Evolutionary conservation across 208 protist species (phyloP).

Genomic region (Trypanosomatidae sp.): DNA sequence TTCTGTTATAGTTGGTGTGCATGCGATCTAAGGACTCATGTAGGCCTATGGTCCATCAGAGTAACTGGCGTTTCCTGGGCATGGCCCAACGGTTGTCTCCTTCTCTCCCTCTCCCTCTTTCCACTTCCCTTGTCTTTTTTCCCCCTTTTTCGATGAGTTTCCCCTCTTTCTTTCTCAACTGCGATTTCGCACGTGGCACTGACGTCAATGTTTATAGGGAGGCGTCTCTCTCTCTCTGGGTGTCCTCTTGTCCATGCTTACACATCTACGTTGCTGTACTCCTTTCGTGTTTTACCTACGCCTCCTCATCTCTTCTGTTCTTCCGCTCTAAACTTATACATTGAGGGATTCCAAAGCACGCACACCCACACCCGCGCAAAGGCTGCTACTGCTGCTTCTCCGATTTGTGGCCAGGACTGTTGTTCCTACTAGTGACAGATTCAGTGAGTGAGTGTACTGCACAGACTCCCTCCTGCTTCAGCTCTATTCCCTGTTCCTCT

Average conservation of each 20-base stretch:
- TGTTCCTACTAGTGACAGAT: neutral
- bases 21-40: neutral
- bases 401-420: neutral
- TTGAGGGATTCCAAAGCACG: neutral
- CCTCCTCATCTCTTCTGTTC: neutral
- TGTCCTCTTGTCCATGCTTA: neutral
- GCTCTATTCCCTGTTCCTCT: neutral
- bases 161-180: neutral
- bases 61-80: neutral
- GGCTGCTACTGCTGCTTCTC: neutral
- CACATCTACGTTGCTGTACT: neutral
- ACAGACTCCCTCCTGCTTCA: neutral
- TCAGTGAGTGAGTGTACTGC: neutral
- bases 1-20: neutral
- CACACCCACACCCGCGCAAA: neutral
- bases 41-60: neutral
- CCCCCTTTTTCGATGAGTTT: neutral
- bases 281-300: too few species aligned
- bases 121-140: neutral
- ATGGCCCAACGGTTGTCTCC: neutral
- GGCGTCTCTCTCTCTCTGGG: neutral
- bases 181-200: neutral
- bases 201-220: neutral
- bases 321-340: neutral
- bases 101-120: neutral